These are phyloP conservation scores for Lodderomyces metapsilosis DNA, from an alignment of 1,139 yeast genomes.

Conservation along the genomic window DNA sequence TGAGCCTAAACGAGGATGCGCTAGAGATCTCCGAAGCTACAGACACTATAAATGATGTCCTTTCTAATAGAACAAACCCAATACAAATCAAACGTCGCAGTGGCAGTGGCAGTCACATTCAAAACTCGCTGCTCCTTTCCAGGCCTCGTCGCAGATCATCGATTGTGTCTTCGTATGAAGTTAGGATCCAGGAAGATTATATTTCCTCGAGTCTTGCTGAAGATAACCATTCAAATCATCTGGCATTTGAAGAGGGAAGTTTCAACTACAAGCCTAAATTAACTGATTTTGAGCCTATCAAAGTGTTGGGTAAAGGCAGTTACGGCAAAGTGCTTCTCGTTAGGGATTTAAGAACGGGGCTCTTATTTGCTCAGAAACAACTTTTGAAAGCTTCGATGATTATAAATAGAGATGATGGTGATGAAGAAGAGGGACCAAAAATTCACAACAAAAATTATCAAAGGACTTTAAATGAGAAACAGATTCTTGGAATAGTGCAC, in stretches of 20 bases:
- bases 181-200: slow-evolving; percentile 14
- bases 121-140: neutral
- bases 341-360: slow-evolving; percentile 61
- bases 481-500: slow-evolving; percentile 44
- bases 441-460: slow-evolving; percentile 35
- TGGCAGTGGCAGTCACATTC: neutral
- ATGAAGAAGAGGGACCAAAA: slow-evolving; percentile 11
- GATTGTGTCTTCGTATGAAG: slow-evolving; percentile 19
- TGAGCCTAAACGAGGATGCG: slow-evolving; percentile 4
- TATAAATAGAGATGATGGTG: slow-evolving; percentile 32
- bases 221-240: slow-evolving; percentile 14
- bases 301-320: slow-evolving; percentile 88
- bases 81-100: slow-evolving; percentile 10
- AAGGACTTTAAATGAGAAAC: slow-evolving; percentile 43
- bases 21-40: slow-evolving; percentile 7
- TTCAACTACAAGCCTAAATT: slow-evolving; percentile 30
- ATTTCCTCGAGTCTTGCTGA: slow-evolving; percentile 16
- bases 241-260: neutral
- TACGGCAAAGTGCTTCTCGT: slow-evolving; percentile 88
- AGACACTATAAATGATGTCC: slow-evolving; percentile 6
- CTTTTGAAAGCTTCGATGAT: slow-evolving; percentile 65
- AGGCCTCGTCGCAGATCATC: slow-evolving; percentile 18
- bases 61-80: slow-evolving; percentile 11
- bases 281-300: slow-evolving; percentile 70
- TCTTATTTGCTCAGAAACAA: slow-evolving; percentile 86